These are phyloP conservation scores for Coelastrella sp. DNA, from an alignment of 139 green algal genomes.

Conservation along the genomic window DNA sequence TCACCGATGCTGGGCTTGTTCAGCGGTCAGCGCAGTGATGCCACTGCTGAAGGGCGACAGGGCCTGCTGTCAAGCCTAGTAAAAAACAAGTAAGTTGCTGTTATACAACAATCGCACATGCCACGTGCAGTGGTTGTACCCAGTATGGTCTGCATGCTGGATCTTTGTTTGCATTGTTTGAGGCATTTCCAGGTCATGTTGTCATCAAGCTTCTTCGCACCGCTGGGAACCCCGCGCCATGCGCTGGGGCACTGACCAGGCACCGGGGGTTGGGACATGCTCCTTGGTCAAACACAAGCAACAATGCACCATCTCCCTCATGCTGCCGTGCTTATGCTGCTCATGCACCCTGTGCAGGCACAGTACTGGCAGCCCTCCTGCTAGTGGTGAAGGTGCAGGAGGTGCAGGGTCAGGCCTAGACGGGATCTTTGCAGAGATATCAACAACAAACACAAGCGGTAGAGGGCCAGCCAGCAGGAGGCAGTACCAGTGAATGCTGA, in stretches of 20 bases:
- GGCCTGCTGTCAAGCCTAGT: constrained; percentile 44
- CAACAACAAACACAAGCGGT: neutral
- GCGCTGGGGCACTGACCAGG: no score
- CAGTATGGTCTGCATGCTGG: neutral
- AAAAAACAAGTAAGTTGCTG: constrained; percentile 37
- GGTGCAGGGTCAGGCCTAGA: constrained; percentile 17
- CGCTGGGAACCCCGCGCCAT: no score
- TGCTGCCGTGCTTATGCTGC: neutral
- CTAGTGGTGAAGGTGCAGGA: neutral
- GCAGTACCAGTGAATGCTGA: neutral
- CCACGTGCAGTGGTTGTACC: neutral
- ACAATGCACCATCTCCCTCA: no score
- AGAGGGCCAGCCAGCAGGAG: neutral
- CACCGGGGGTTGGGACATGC: no score
- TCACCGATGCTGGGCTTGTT: constrained; percentile 24
- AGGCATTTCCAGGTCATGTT: no score
- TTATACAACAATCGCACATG: neutral
- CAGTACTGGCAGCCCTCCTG: neutral
- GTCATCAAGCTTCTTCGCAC: no score
- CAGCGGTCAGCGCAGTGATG: constrained; percentile 9
- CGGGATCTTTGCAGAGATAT: constrained; percentile 47
- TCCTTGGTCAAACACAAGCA: no score
- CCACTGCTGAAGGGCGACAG: neutral
- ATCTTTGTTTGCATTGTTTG: neutral
- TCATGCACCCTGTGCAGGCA: neutral